These are phyloP conservation scores for Sporothrix euskadiensis DNA, from an alignment of 2,329 filamentous ascomycete genomes.

Conservation along the genomic window DNA sequence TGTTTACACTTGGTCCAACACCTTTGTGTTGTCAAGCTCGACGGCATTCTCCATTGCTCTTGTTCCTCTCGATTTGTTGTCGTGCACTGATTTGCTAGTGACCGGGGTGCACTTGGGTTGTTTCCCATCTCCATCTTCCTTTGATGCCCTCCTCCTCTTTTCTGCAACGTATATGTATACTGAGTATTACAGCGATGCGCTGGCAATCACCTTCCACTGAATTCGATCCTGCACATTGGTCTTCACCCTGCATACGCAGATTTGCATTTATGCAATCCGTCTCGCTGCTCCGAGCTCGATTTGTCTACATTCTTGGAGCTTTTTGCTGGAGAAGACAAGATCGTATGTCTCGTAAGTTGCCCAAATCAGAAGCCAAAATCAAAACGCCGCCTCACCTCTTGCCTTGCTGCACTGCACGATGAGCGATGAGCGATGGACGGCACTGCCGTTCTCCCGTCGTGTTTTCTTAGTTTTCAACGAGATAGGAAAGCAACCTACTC, in stretches of 20 bases:
- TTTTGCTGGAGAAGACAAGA: background rate
- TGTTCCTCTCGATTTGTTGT: background rate
- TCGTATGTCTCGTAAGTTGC: background rate
- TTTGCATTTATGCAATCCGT: background rate
- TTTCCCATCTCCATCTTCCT: background rate
- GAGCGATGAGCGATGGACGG: conserved; percentile 4
- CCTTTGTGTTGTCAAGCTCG: background rate
- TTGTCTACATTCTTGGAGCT: background rate
- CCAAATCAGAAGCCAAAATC: too few relatives aligned
- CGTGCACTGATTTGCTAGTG: conserved; percentile 6
- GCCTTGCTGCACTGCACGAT: background rate
- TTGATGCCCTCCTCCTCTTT: background rate
- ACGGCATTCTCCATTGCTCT: background rate
- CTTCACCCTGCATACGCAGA: conserved; percentile 2
- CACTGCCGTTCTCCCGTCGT: conserved; percentile 1
- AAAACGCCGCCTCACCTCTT: background rate
- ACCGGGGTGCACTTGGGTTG: background rate
- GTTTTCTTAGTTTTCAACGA: background rate
- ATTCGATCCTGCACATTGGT: conserved; percentile 5
- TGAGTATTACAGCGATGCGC: background rate
- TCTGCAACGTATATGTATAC: background rate
- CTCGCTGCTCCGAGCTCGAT: background rate
- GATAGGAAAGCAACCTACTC: too few relatives aligned
- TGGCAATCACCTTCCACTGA: conserved; percentile 13
- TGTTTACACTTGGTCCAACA: background rate